Evolutionary conservation across 2,329 filamentous ascomycete species (phyloP).

Genomic region (Teratosphaeria gauchensis): DNA sequence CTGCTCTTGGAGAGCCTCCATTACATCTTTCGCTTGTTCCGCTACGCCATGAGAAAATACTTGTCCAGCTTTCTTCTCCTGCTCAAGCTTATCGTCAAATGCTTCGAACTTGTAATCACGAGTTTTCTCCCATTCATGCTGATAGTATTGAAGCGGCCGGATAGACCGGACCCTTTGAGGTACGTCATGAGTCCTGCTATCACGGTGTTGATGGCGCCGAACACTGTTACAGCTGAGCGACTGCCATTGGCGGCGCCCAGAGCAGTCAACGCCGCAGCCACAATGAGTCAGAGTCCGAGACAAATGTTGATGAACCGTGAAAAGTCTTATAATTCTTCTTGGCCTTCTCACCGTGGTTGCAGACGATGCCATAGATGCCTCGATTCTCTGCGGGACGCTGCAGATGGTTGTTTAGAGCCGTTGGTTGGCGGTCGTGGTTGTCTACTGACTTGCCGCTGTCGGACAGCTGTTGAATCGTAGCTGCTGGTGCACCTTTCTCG

Average conservation of each 20-base stretch:
- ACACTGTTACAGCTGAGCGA: too few relatives aligned
- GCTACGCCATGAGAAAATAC: not conserved
- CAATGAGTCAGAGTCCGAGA: conserved; percentile 9
- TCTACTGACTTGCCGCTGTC: not conserved
- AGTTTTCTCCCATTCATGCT: not conserved
- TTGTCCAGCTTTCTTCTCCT: not conserved
- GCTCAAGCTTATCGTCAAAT: not conserved
- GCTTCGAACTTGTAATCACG: not conserved
- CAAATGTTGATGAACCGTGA: not conserved
- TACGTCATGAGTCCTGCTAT: conserved; percentile 15
- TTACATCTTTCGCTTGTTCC: not conserved
- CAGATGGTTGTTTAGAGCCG: not conserved
- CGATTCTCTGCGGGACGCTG: not conserved
- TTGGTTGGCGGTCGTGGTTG: not conserved
- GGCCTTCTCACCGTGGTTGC: not conserved
- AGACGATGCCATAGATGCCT: not conserved
- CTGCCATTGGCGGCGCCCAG: too few relatives aligned
- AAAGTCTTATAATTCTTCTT: not conserved
- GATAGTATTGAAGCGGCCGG: not conserved
- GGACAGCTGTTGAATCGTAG: not conserved
- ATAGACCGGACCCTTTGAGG: conserved; percentile 3
- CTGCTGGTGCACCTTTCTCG: not conserved
- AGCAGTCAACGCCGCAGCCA: conserved; percentile 13
- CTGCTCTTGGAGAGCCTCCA: not conserved
- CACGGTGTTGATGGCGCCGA: conserved; percentile 15